A percentile compares a stretch with the other conserved stretches of the same genome.
Conservation (phyloP, 2,329 filamentous ascomycete genomes). For the Botrytis byssoidea region DNA sequence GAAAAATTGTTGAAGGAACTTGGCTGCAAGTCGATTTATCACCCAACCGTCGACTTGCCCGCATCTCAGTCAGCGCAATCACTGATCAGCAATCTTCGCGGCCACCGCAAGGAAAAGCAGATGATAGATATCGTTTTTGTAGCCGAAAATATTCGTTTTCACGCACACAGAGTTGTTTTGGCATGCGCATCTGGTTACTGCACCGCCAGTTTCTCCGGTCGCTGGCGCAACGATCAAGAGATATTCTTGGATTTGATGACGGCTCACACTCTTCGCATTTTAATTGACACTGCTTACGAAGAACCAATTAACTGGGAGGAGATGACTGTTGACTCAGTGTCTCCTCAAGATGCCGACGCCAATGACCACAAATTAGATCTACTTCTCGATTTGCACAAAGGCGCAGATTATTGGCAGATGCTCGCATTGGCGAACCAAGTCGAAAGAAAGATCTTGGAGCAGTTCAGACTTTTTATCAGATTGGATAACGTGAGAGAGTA, state of each 20-base stretch:
- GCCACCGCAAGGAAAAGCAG: neutral
- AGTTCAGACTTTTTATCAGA: slow-evolving; percentile 26
- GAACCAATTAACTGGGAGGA: slow-evolving; percentile 6
- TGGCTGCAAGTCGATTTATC: slow-evolving; percentile 30
- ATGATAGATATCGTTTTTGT: slow-evolving; percentile 14
- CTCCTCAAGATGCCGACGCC: slow-evolving; percentile 20
- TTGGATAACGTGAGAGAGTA: slow-evolving; percentile 29
- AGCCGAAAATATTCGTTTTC: neutral
- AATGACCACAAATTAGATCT: slow-evolving; percentile 28
- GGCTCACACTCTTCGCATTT: neutral
- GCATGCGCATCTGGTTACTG: slow-evolving; percentile 5
- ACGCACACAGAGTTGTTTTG: neutral
- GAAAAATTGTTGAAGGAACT: slow-evolving; percentile 30
- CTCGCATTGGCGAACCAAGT: slow-evolving; percentile 25
- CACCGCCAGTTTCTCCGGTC: neutral
- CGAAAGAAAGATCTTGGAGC: slow-evolving; percentile 29
- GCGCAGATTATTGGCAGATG: slow-evolving; percentile 32
- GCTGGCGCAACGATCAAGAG: neutral
- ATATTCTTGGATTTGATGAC: neutral
- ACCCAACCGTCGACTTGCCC: slow-evolving; percentile 27
- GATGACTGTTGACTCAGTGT: slow-evolving; percentile 18
- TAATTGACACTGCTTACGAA: slow-evolving; percentile 11
- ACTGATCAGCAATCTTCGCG: slow-evolving; percentile 11
- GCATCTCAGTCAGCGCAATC: slow-evolving; percentile 6
- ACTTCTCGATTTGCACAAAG: slow-evolving; percentile 32